These are phyloP conservation scores for Citrus maxima DNA, from an alignment of 345 rosid species.

Conservation along the genomic window DNA sequence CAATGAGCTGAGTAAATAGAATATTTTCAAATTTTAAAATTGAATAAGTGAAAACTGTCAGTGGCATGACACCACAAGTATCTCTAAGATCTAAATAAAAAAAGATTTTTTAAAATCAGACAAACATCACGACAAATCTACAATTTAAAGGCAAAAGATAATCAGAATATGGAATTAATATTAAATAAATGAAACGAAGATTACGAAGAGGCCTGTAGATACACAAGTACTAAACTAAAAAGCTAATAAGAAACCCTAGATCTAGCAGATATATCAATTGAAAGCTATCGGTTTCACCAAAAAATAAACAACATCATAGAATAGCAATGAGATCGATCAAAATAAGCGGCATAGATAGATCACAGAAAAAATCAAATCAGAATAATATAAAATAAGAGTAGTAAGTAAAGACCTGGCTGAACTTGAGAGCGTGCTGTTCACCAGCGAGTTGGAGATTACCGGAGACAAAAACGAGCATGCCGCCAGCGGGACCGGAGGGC, in stretches of 20 bases:
- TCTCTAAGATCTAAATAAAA: no score
- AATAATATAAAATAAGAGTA: not conserved
- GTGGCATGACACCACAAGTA: no score
- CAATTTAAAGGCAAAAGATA: not conserved
- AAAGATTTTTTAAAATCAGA: not conserved
- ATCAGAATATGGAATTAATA: not conserved
- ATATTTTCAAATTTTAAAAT: no score
- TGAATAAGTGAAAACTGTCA: no score
- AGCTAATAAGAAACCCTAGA: conserved; percentile 2
- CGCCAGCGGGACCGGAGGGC: conserved; percentile 93
- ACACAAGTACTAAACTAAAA: not conserved
- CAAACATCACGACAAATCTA: not conserved
- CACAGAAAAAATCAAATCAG: not conserved
- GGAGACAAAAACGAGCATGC: conserved; percentile 91
- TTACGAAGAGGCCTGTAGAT: not conserved
- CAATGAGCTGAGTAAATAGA: no score
- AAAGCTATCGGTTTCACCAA: conserved; percentile 6
- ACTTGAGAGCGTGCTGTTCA: conserved; percentile 90
- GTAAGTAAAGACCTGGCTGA: conserved; percentile 64
- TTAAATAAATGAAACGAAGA: not conserved
- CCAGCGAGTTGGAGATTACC: conserved; percentile 92
- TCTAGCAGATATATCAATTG: conserved; percentile 5
- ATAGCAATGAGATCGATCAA: conserved; percentile 24
- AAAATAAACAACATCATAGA: conserved; percentile 6
- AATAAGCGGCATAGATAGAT: conserved; percentile 7